Conservation (phyloP, 2,329 filamentous ascomycete species). For the Diaporthe citri region DNA sequence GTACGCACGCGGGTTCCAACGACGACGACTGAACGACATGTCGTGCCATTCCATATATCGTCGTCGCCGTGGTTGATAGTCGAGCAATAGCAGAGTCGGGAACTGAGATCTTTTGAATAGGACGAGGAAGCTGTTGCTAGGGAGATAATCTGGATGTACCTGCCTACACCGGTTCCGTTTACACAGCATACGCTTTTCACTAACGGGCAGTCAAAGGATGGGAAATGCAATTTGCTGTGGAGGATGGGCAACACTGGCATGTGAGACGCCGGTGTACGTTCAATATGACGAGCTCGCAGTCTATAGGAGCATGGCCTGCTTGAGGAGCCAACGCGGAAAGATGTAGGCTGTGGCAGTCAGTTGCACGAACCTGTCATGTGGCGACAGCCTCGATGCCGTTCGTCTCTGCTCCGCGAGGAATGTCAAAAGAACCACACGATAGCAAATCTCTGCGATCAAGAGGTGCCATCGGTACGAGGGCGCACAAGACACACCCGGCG, state of each 20-base stretch:
- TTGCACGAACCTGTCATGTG: background rate
- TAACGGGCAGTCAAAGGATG: background rate
- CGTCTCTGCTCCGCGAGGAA: background rate
- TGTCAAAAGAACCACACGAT: background rate
- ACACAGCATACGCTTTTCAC: background rate
- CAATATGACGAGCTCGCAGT: background rate
- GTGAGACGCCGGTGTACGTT: background rate
- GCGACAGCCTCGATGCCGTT: background rate
- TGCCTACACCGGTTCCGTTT: background rate
- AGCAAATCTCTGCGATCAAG: slow-evolving; percentile 27
- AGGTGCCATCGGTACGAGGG: slow-evolving; percentile 21
- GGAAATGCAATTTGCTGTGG: background rate
- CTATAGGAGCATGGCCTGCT: background rate
- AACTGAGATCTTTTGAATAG: background rate
- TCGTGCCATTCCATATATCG: background rate
- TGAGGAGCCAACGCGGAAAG: background rate
- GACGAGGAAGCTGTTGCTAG: background rate
- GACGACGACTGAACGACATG: slow-evolving; percentile 33
- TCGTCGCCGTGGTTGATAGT: background rate
- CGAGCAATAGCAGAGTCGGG: background rate
- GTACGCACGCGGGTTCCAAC: slow-evolving; percentile 24
- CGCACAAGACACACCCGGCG: slow-evolving; percentile 22
- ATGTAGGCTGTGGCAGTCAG: background rate
- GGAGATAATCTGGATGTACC: background rate
- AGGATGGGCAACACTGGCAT: background rate